phyloP scores from a whole-genome alignment of 768 basidiomycete species.

The Gelatoporia subvermispora region DNA sequence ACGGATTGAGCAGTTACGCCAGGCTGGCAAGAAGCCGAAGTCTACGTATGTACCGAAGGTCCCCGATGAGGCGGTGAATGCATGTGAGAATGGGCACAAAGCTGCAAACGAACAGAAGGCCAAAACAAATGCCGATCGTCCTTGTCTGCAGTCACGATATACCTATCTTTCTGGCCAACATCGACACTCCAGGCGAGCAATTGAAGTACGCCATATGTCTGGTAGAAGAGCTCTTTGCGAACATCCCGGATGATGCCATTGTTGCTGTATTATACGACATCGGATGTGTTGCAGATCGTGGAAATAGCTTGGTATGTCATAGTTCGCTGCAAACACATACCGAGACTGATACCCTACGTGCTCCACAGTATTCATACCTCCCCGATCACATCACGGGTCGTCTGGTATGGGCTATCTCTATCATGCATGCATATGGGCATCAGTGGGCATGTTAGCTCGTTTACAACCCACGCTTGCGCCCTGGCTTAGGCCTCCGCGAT shows the following conservation, averaged over 20 bases:
- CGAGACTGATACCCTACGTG: no score
- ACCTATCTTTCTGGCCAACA: conserved; percentile 33
- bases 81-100: conserved; percentile 19
- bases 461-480: no score
- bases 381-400: no score
- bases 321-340: neutral
- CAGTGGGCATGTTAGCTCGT: no score
- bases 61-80: conserved; percentile 27
- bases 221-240: conserved; percentile 24
- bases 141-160: conserved; percentile 36
- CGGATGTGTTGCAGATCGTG: conserved; percentile 31
- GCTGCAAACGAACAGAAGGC: conserved; percentile 30
- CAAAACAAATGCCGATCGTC: conserved; percentile 16
- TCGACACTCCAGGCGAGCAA: conserved; percentile 35
- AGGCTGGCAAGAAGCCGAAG: neutral
- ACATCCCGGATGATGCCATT: conserved; percentile 26
- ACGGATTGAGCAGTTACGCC: neutral
- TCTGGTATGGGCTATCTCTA: no score
- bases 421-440: no score
- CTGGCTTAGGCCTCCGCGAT: no score
- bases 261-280: conserved; percentile 28
- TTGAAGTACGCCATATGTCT: conserved; percentile 34
- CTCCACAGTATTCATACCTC: no score
- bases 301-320: conserved; percentile 12
- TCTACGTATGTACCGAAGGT: neutral